These are phyloP conservation scores for Paraphysoderma sedebokerense DNA, from an alignment of 371 early-diverging fungal species.

Conservation along the genomic window DNA sequence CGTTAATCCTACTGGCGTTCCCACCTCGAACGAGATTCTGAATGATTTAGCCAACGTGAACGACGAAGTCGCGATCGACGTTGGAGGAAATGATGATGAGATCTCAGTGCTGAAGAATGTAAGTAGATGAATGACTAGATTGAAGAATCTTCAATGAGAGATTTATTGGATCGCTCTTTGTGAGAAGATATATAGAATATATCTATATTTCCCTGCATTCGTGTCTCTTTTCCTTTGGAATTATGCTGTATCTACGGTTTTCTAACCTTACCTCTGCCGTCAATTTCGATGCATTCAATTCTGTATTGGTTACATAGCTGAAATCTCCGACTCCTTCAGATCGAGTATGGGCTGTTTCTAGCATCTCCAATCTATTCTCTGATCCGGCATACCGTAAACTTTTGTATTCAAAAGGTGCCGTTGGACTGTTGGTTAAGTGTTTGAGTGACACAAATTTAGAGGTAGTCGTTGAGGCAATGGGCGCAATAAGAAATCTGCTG, in stretches of 20 bases:
- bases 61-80: background rate
- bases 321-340: constrained; percentile 45
- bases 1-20: background rate
- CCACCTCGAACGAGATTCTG: background rate
- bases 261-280: no score
- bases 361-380: constrained; percentile 51
- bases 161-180: background rate
- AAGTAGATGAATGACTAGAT: background rate
- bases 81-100: background rate
- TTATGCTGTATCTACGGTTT: no score
- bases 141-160: background rate
- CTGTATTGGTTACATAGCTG: constrained; percentile 24
- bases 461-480: constrained; percentile 56
- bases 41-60: background rate
- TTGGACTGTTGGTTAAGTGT: constrained; percentile 43
- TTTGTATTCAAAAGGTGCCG: constrained; percentile 48
- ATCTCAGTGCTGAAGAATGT: background rate
- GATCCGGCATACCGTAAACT: constrained; percentile 37
- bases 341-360: constrained; percentile 75
- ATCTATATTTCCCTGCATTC: no score
- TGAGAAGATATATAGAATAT: background rate
- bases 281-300: background rate
- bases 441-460: constrained; percentile 50
- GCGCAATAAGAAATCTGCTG: constrained; percentile 40
- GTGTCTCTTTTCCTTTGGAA: no score